These are phyloP conservation scores for Phytophthora tentaculata DNA, from an alignment of 352 stramenopile genomes.

Conservation along the genomic window DNA sequence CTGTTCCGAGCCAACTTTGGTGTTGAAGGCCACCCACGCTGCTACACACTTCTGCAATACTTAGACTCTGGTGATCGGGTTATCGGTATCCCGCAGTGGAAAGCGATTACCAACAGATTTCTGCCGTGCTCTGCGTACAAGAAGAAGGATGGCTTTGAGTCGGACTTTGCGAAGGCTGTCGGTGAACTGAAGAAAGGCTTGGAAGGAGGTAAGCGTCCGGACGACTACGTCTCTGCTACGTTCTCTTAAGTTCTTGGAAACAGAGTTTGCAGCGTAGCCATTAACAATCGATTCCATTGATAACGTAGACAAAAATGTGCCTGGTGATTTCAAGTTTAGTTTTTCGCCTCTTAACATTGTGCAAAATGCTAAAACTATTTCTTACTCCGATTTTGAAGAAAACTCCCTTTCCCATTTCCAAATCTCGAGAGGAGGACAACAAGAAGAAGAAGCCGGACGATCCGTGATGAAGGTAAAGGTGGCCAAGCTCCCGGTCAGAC, in stretches of 20 bases:
- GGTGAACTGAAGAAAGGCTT: constrained; percentile 3
- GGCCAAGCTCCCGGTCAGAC: too few relatives aligned
- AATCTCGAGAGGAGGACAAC: too few relatives aligned
- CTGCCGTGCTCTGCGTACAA: constrained; percentile 34
- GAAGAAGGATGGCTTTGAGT: background rate
- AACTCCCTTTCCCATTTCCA: too few relatives aligned
- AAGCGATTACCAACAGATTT: constrained; percentile 43
- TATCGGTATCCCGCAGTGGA: constrained; percentile 60
- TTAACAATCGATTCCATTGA: too few relatives aligned
- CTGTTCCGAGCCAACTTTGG: constrained; percentile 55
- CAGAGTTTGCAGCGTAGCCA: background rate
- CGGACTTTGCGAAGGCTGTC: constrained; percentile 13
- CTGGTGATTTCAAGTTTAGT: too few relatives aligned
- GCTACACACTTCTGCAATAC: constrained; percentile 49
- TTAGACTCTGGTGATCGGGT: constrained; percentile 41
- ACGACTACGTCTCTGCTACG: background rate
- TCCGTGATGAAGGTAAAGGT: too few relatives aligned
- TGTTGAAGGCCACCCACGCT: constrained; percentile 56
- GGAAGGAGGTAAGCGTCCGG: background rate
- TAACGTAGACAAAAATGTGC: too few relatives aligned
- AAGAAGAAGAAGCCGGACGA: too few relatives aligned
- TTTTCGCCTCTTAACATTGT: too few relatives aligned
- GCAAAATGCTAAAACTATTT: too few relatives aligned
- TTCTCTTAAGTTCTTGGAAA: background rate
- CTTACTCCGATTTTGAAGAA: too few relatives aligned